Base-by-base conservation (phyloP, 495 filamentous ascomycete genomes). In the Lepidopterella palustris region DNA sequence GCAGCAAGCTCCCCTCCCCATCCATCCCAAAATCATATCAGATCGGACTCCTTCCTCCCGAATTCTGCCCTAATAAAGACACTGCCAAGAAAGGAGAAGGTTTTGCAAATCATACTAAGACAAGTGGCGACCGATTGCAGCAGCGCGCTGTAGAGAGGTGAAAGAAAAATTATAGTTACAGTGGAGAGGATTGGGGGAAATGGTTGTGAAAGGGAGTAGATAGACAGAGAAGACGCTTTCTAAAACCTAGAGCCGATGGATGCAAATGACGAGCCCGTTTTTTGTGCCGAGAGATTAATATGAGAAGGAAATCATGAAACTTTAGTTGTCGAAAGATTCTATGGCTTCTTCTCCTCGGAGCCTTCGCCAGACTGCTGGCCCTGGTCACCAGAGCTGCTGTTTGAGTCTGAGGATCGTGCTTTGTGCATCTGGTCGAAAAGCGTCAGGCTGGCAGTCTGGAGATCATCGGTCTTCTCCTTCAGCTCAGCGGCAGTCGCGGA, bases 391-490 rank as follows among this genome's bases (percentile, higher is more conserved):
- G 51, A 45, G 18, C 53, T 32, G 51, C 47, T 50, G 60, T 23
- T 54, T 23, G 57, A 60, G 42, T 67, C 64, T 28, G 60, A 55
- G 15, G 74, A 68, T 63, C 89, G 84, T 51, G 95, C 90, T 82
- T 95, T 95, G 85, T 98, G 93, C 90, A 98, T 96, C 87, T 98
- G 96, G 80, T 97, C 93, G 76, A 98, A 98, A 65, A 97, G 84
- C 74, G 87, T 95, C 78, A 98, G 81, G 78, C 88, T 92, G 59
- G 93, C 90, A 70, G 85, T 89, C 78, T 97, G 95, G 67, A 98
- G 85, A 76, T 97, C 93, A 62, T 97, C 95, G 61, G 87, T 92
- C 88, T 97, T 96, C 79, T 88, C 85, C 86, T 97, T 98, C 71
- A 98, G 81, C 73, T 96, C 88, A 60, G 85, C 89, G 21, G 90